Evolutionary conservation across 345 rosid genomes (phyloP).

Genomic region (Citrus mangshanensis): DNA sequence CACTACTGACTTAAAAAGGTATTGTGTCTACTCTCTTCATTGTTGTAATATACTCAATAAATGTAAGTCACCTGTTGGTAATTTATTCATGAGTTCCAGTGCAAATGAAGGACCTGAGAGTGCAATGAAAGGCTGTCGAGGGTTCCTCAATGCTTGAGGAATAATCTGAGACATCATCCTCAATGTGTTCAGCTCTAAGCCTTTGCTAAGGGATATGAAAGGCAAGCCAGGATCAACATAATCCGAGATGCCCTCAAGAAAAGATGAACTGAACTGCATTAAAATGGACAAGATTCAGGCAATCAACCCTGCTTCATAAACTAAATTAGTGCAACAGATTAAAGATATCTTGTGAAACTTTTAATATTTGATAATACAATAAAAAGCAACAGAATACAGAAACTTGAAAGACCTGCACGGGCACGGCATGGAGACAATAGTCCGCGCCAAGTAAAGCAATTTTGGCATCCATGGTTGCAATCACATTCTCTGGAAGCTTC

Average conservation of each 20-base stretch:
- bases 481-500: conserved; percentile 74
- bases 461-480: conserved; percentile 74
- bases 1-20: conserved; percentile 9
- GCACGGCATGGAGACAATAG: conserved; percentile 88
- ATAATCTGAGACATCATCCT: conserved; percentile 97
- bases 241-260: conserved; percentile 71
- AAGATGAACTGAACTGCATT: conserved; percentile 80
- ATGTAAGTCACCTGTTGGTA: conserved; percentile 66
- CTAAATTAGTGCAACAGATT: not conserved
- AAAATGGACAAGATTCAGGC: conserved; percentile 22
- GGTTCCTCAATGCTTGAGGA: conserved; percentile 63
- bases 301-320: not conserved
- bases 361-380: not conserved
- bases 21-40: not conserved
- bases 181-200: conserved; percentile 80
- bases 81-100: conserved; percentile 75
- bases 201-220: conserved; percentile 92
- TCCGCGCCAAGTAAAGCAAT: conserved; percentile 73
- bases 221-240: conserved; percentile 85
- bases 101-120: conserved; percentile 94
- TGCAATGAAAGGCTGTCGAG: conserved; percentile 84
- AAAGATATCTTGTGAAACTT: not conserved
- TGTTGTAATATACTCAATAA: not conserved
- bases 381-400: not conserved
- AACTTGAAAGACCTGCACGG: conserved; percentile 67